These are phyloP conservation scores for Cadophora luteo-olivacea DNA, from an alignment of 2,329 filamentous ascomycete genomes.

Conservation along the genomic window DNA sequence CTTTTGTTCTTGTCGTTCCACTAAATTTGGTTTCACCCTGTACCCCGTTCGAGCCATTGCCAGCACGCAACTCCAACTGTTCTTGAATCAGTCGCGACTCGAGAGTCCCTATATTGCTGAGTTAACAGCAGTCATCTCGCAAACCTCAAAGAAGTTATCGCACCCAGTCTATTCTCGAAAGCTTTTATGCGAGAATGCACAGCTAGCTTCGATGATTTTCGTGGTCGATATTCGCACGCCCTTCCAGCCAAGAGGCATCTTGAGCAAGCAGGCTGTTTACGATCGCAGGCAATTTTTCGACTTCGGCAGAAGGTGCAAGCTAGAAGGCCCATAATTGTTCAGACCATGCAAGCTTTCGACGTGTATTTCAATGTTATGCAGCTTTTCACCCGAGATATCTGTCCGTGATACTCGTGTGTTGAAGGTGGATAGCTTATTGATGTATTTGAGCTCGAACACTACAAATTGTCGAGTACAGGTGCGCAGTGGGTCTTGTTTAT, in stretches of 20 bases:
- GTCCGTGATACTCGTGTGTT: too few relatives aligned
- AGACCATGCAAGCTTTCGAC: too few relatives aligned
- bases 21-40: too few relatives aligned
- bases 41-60: too few relatives aligned
- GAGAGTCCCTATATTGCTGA: background rate
- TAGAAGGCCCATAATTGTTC: background rate
- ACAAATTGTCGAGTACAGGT: too few relatives aligned
- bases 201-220: background rate
- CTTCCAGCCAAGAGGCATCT: background rate
- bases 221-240: slow-evolving; percentile 1
- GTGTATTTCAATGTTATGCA: too few relatives aligned
- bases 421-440: too few relatives aligned
- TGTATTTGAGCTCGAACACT: too few relatives aligned
- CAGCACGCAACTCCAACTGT: too few relatives aligned
- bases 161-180: slow-evolving; percentile 9
- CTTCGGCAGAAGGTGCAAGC: slow-evolving; percentile 9
- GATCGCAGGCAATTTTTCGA: slow-evolving; percentile 11
- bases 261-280: slow-evolving; percentile 2
- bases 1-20: too few relatives aligned
- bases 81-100: background rate
- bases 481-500: too few relatives aligned
- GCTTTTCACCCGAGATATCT: too few relatives aligned
- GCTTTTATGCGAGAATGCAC: background rate
- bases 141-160: background rate
- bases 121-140: background rate